These are phyloP conservation scores for Staphylotrichum longicolle DNA, from an alignment of 495 filamentous ascomycete species.

Conservation along the genomic window DNA sequence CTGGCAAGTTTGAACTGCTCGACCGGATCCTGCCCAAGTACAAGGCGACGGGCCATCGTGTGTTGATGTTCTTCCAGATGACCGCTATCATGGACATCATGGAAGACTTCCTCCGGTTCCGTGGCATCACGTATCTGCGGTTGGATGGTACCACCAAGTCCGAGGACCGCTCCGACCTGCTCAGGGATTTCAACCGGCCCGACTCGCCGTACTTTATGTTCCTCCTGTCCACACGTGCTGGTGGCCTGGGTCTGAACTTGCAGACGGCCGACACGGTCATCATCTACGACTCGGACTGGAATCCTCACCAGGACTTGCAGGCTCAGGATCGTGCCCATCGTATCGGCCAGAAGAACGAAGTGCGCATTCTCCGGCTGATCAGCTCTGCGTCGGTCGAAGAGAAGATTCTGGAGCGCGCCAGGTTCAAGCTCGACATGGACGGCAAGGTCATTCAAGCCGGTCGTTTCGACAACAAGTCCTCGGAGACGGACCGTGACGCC, in stretches of 20 bases:
- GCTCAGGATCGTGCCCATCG: constrained; percentile 99
- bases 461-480: constrained; percentile 99
- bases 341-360: constrained; percentile 99
- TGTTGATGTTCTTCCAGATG: constrained; percentile 99
- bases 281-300: constrained; percentile 99
- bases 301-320: constrained; percentile 98
- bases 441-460: constrained; percentile 99
- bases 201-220: constrained; percentile 95
- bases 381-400: constrained; percentile 97
- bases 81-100: constrained; percentile 99
- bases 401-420: constrained; percentile 94
- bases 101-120: constrained; percentile 92
- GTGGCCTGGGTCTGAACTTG: constrained; percentile 93
- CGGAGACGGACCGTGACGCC: constrained; percentile 95
- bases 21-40: constrained; percentile 94
- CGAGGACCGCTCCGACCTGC: constrained; percentile 88
- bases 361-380: constrained; percentile 91
- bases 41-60: constrained; percentile 80
- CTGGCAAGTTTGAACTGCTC: constrained; percentile 95
- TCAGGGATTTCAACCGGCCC: constrained; percentile 85
- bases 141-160: constrained; percentile 96
- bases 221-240: constrained; percentile 95
- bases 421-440: constrained; percentile 98
- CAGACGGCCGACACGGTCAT: constrained; percentile 98
- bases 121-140: constrained; percentile 79